A percentile compares a stretch with the other conserved stretches of the same genome.
phyloP scores from a whole-genome alignment of 257 asterid species.

The Petunia axillaris region DNA sequence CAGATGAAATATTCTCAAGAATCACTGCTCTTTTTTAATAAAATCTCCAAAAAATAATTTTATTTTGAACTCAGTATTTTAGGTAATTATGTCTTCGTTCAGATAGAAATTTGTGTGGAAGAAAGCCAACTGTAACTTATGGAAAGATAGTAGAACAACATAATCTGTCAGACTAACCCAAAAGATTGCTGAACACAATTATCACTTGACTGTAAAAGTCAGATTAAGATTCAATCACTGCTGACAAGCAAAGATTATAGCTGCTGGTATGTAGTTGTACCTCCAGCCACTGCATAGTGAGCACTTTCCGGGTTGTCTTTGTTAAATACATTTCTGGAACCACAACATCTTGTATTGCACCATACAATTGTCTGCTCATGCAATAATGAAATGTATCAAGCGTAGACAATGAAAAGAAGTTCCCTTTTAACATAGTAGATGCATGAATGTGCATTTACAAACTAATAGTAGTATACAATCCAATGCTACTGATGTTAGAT shows the following conservation, averaged over 20 bases:
- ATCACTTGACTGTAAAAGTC: background rate
- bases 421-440: background rate
- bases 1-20: background rate
- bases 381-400: conserved; percentile 13
- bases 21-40: background rate
- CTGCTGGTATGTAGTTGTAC: conserved; percentile 43
- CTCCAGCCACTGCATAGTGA: conserved; percentile 96
- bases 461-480: conserved; percentile 10
- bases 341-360: conserved; percentile 77
- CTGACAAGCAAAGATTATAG: background rate
- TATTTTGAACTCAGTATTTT: background rate
- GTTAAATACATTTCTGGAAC: conserved; percentile 82
- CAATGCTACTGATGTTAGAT: background rate
- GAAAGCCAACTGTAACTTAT: background rate
- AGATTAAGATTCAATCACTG: background rate
- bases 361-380: conserved; percentile 76
- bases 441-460: conserved; percentile 2
- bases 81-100: background rate
- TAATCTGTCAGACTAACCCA: background rate
- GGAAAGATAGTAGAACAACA: background rate
- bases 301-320: conserved; percentile 85
- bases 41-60: background rate
- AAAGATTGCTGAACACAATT: background rate
- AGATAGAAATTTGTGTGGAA: conserved; percentile 12
- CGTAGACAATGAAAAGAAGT: background rate